phyloP scores from a whole-genome alignment of 305 asterid genomes.

The Rubia peregrina region DNA sequence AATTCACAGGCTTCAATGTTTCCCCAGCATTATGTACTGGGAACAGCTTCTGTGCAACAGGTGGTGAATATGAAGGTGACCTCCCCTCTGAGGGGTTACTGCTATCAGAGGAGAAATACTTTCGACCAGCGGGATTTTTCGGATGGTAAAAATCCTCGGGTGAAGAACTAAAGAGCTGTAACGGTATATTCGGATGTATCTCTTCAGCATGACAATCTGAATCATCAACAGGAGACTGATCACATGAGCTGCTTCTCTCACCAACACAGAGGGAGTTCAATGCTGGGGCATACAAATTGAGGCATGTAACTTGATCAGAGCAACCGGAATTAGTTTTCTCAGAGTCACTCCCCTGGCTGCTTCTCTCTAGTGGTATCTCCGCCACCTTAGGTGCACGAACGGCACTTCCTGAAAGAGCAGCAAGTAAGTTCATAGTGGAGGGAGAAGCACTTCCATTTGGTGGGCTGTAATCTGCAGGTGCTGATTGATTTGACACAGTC shows the following conservation, averaged over 20 bases:
- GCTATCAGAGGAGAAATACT: conserved; percentile 57
- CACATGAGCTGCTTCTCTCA: conserved; percentile 54
- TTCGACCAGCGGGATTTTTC: conserved; percentile 36
- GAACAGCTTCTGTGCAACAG: conserved; percentile 55
- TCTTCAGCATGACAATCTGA: conserved; percentile 43
- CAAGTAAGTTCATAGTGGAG: conserved; percentile 69
- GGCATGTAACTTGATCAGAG: conserved; percentile 33
- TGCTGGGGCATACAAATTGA: conserved; percentile 32
- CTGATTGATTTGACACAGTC: conserved; percentile 22
- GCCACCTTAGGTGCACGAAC: conserved; percentile 28
- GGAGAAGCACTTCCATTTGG: conserved; percentile 33
- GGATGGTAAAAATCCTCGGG: conserved; percentile 49
- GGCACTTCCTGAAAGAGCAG: conserved; percentile 48
- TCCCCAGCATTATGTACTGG: conserved; percentile 52
- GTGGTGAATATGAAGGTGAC: conserved; percentile 64
- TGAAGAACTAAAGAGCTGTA: conserved; percentile 59
- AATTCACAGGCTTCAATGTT: conserved; percentile 30
- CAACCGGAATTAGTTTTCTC: conserved; percentile 58
- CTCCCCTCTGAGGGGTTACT: conserved; percentile 66
- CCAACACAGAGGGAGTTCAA: conserved; percentile 33
- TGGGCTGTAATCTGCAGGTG: conserved; percentile 36
- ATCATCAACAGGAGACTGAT: conserved; percentile 50
- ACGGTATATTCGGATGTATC: conserved; percentile 35
- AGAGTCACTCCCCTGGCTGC: conserved; percentile 55
- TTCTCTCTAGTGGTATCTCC: conserved; percentile 47